A percentile compares a stretch with the other conserved stretches of the same genome.
phyloP scores from a whole-genome alignment of 2,329 filamentous ascomycete genomes.

The Elsinoe perseae region DNA sequence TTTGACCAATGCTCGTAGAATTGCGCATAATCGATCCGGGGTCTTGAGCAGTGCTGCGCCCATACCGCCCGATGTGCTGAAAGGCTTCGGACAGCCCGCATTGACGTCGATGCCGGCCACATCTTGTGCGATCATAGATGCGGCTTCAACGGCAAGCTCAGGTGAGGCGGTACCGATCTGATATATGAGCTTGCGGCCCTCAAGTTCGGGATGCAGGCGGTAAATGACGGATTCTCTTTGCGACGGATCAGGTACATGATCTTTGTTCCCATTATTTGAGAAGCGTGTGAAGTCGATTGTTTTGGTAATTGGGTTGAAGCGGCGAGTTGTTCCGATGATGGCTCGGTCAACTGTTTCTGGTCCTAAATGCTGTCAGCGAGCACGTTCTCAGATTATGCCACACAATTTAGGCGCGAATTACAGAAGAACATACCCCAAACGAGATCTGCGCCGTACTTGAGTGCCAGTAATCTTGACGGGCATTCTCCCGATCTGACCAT shows the following conservation, averaged over 20 bases:
- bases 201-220: slow-evolving; percentile 68
- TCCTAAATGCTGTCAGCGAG: slow-evolving; percentile 41
- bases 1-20: slow-evolving; percentile 72
- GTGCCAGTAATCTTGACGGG: slow-evolving; percentile 75
- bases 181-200: slow-evolving; percentile 71
- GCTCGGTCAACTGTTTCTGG: slow-evolving; percentile 91
- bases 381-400: slow-evolving; percentile 13
- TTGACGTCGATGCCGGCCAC: slow-evolving; percentile 95
- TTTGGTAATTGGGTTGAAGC: slow-evolving; percentile 64
- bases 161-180: slow-evolving; percentile 87
- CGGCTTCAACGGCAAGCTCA: slow-evolving; percentile 72
- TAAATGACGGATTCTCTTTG: slow-evolving; percentile 63
- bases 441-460: slow-evolving; percentile 92
- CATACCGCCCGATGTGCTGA: slow-evolving; percentile 91
- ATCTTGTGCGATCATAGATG: slow-evolving; percentile 73
- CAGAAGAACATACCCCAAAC: slow-evolving; percentile 80
- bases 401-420: no score
- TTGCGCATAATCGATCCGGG: slow-evolving; percentile 74
- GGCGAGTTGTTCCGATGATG: slow-evolving; percentile 77
- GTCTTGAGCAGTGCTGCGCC: slow-evolving; percentile 81
- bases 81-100: slow-evolving; percentile 95
- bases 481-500: slow-evolving; percentile 98
- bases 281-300: slow-evolving; percentile 79
- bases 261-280: slow-evolving; percentile 61
- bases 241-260: slow-evolving; percentile 49